Conservation (phyloP, 129 eudicot species). For the Oenanthe sinensis region DNA sequence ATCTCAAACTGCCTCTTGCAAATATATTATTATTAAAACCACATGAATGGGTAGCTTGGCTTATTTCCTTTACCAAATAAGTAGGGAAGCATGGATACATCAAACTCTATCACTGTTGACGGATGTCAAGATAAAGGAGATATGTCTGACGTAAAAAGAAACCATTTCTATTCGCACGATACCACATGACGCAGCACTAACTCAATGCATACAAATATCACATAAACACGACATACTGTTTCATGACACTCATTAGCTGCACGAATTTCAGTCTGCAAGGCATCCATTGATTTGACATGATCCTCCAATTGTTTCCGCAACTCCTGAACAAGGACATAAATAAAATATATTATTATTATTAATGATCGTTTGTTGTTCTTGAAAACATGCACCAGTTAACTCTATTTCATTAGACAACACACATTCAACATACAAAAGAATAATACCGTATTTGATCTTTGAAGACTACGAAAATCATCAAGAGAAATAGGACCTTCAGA, state of each 20-base stretch:
- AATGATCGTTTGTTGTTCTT: not conserved
- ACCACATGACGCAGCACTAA: not conserved
- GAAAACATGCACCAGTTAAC: slow-evolving; percentile 3
- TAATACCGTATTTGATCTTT: slow-evolving; percentile 83
- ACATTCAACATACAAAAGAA: slow-evolving; percentile 10
- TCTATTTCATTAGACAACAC: slow-evolving; percentile 9
- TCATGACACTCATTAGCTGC: slow-evolving; percentile 65
- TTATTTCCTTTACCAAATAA: not conserved
- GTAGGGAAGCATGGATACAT: not conserved
- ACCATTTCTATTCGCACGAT: not conserved
- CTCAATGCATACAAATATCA: not conserved
- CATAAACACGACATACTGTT: slow-evolving; percentile 42
- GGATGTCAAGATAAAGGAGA: not conserved
- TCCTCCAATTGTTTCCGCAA: slow-evolving; percentile 82
- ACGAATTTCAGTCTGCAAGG: slow-evolving; percentile 62
- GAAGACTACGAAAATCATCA: slow-evolving; percentile 91
- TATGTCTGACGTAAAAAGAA: not conserved
- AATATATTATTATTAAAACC: not conserved
- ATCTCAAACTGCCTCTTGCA: not conserved
- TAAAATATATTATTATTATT: not conserved
- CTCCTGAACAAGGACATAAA: slow-evolving; percentile 38
- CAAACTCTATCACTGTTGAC: not conserved
- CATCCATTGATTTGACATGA: slow-evolving; percentile 64
- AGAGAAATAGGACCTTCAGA: slow-evolving; percentile 94
- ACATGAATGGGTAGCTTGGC: not conserved